These are phyloP conservation scores for Globisporangium iwayamae DNA, from an alignment of 352 stramenopile genomes.

Conservation along the genomic window DNA sequence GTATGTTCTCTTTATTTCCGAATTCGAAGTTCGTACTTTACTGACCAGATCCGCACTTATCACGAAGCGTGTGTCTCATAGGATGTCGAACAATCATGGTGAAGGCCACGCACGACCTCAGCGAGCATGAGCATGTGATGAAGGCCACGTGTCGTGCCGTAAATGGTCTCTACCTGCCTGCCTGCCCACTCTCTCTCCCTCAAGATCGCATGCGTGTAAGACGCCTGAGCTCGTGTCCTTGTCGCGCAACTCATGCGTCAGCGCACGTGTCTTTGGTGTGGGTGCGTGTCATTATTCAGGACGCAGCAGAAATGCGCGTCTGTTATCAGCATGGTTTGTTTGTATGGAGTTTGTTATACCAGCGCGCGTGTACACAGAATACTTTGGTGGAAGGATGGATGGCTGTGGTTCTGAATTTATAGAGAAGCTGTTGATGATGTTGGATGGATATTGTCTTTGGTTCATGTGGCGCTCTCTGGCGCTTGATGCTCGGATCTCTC, in stretches of 20 bases:
- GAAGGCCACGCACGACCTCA: too few species aligned
- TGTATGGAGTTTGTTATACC: not conserved
- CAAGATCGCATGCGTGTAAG: not conserved
- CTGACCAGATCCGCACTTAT: not conserved
- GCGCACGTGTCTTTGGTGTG: slow-evolving; percentile 1
- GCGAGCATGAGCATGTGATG: too few species aligned
- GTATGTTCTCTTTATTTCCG: not conserved
- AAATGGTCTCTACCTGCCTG: too few species aligned
- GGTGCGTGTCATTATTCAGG: not conserved
- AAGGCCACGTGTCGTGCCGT: too few species aligned
- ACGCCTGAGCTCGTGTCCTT: not conserved
- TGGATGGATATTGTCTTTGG: not conserved
- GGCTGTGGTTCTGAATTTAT: not conserved
- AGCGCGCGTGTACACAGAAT: not conserved
- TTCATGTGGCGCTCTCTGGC: not conserved
- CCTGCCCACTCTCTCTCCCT: not conserved
- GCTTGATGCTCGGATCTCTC: not conserved
- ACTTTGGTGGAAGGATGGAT: not conserved
- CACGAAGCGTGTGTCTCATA: too few species aligned
- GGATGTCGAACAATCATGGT: too few species aligned
- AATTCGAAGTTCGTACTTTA: not conserved
- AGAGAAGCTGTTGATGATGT: not conserved
- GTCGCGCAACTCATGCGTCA: not conserved
- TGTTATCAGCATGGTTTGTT: too few species aligned
- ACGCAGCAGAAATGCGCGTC: not conserved